These are phyloP conservation scores for Agapanthus africanus DNA, from an alignment of 106 monocot genomes.

Conservation along the genomic window DNA sequence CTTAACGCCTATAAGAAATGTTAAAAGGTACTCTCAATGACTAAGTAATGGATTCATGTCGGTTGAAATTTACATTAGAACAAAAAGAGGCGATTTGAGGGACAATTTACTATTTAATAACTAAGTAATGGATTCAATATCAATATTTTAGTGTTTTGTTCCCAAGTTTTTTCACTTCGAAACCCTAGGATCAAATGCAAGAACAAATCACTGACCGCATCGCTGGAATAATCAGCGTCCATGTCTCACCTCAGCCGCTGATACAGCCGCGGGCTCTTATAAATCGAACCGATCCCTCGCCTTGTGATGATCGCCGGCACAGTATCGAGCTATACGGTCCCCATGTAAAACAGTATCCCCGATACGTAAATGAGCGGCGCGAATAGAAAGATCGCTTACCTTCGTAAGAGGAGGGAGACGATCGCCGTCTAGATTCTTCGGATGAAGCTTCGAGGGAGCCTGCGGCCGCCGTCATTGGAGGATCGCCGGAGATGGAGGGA, in stretches of 20 bases:
- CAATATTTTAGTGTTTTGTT: too few species aligned
- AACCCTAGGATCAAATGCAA: slow-evolving; percentile 1
- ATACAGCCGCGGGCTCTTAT: slow-evolving; percentile 77
- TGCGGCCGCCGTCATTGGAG: slow-evolving; percentile 3
- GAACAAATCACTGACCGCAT: slow-evolving; percentile 35
- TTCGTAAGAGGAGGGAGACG: slow-evolving; percentile 51
- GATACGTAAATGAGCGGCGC: slow-evolving; percentile 82
- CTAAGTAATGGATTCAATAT: too few species aligned
- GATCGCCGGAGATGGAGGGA: slow-evolving; percentile 12
- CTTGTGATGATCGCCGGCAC: slow-evolving; percentile 62
- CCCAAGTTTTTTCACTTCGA: too few species aligned
- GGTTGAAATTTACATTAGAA: too few species aligned
- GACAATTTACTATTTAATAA: too few species aligned
- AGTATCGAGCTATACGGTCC: slow-evolving; percentile 67
- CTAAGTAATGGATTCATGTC: too few species aligned
- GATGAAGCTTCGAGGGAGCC: slow-evolving; percentile 15
- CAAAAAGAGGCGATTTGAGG: too few species aligned
- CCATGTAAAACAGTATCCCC: slow-evolving; percentile 84
- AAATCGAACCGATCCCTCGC: slow-evolving; percentile 57
- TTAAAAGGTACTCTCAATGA: too few species aligned
- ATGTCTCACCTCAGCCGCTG: slow-evolving; percentile 47
- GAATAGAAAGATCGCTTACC: slow-evolving; percentile 82
- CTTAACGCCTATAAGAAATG: too few species aligned
- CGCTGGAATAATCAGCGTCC: slow-evolving; percentile 67
- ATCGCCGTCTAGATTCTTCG: slow-evolving; percentile 44